phyloP scores from a whole-genome alignment of 2,329 filamentous ascomycete species.

The Thielaviopsis ethacetica region DNA sequence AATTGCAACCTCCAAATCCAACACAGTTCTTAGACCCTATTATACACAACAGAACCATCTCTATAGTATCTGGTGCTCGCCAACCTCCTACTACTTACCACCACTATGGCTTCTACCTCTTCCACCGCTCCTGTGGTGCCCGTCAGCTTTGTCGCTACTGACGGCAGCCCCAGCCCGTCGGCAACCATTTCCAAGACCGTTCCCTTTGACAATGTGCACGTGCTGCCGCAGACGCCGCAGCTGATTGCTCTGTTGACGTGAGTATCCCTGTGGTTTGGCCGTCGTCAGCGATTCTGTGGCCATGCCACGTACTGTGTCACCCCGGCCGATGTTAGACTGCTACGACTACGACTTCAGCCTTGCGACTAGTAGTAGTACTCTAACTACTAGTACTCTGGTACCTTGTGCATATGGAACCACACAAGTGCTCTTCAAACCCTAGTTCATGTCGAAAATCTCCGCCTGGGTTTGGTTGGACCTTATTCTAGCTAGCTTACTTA shows the following conservation, averaged over 20 bases:
- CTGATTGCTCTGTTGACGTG: conserved; percentile 95
- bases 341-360: background rate
- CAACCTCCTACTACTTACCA: background rate
- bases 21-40: too few species aligned
- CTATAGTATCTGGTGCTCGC: background rate
- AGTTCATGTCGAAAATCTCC: background rate
- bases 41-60: background rate
- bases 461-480: background rate
- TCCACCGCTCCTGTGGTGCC: conserved; percentile 24
- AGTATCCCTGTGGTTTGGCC: conserved; percentile 26
- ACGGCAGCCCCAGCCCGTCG: conserved; percentile 61
- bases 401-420: background rate
- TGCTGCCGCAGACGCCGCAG: conserved; percentile 85
- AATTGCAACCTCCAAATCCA: too few species aligned
- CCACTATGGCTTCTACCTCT: conserved; percentile 13
- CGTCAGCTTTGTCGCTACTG: conserved; percentile 66
- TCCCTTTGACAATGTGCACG: conserved; percentile 71
- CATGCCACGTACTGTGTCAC: conserved; percentile 1
- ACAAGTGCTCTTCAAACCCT: background rate
- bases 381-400: too few species aligned
- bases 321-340: background rate
- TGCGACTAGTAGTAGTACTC: too few species aligned
- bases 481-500: background rate
- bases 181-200: conserved; percentile 80
- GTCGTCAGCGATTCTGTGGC: background rate